Evolutionary conservation across 106 monocot genomes (phyloP).

Genomic region (Posidonia australis): DNA sequence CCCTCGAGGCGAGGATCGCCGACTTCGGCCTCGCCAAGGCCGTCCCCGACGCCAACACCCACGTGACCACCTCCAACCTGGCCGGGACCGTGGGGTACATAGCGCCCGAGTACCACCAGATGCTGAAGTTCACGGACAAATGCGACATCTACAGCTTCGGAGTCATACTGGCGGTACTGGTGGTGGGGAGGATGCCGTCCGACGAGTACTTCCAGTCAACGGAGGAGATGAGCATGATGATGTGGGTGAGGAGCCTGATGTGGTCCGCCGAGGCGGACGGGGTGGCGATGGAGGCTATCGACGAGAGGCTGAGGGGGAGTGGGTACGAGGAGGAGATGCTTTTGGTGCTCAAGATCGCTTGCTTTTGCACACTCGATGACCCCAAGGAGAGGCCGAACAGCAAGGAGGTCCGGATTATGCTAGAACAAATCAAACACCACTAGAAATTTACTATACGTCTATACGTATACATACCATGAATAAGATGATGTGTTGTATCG

Average conservation of each 20-base stretch:
- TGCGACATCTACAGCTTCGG: constrained; percentile 74
- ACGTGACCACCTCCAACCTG: constrained; percentile 44
- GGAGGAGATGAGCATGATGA: constrained; percentile 36
- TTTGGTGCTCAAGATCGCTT: constrained; percentile 55
- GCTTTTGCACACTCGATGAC: constrained; percentile 46
- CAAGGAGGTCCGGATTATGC: constrained; percentile 49
- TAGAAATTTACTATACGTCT: not conserved
- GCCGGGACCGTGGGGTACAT: constrained; percentile 71
- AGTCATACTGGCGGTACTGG: constrained; percentile 56
- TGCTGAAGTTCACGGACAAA: constrained; percentile 53
- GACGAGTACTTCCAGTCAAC: constrained; percentile 51
- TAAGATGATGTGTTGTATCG: no score
- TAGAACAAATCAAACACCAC: constrained; percentile 25
- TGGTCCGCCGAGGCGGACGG: not conserved
- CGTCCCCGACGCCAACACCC: constrained; percentile 46
- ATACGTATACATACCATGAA: no score
- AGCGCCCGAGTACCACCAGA: constrained; percentile 83
- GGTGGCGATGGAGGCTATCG: constrained; percentile 22
- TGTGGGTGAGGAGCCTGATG: constrained; percentile 46
- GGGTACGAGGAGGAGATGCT: constrained; percentile 41
- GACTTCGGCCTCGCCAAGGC: constrained; percentile 72
- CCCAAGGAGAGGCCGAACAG: constrained; percentile 63
- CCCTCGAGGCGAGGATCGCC: constrained; percentile 50
- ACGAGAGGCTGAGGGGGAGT: constrained; percentile 23
- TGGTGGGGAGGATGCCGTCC: constrained; percentile 45